phyloP scores from a whole-genome alignment of 1,284 basidiomycete genomes.

The Ceratobasidium sp. region DNA sequence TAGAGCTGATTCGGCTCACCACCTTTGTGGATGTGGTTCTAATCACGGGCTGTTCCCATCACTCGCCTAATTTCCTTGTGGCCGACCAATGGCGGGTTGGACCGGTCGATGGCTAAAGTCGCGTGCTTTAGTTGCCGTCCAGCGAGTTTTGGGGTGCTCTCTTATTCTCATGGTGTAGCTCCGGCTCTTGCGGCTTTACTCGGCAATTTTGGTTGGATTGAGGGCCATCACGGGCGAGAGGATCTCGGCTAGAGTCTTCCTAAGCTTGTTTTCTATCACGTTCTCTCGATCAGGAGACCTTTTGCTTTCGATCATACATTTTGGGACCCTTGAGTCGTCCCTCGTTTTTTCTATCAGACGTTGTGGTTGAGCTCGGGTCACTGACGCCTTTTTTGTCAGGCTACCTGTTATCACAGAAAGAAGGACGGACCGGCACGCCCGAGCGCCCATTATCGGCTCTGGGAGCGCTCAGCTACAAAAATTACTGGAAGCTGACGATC shows the following conservation, averaged over 20 bases:
- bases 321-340: conserved; percentile 2
- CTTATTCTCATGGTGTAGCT: conserved; percentile 8
- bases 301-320: conserved; percentile 23
- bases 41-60: conserved; percentile 11
- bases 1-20: background rate
- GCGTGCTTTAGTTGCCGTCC: conserved; percentile 6
- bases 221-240: conserved; percentile 3
- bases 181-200: background rate
- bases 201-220: conserved; percentile 1
- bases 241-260: conserved; percentile 8
- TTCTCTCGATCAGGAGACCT: conserved; percentile 37
- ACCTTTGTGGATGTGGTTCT: background rate
- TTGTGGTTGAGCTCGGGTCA: background rate
- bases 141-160: background rate
- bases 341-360: conserved; percentile 10
- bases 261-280: conserved; percentile 16
- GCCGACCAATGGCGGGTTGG: conserved; percentile 1
- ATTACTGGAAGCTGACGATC: conserved; percentile 95
- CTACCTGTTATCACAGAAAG: conserved; percentile 96
- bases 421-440: conserved; percentile 86
- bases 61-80: background rate
- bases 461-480: conserved; percentile 91
- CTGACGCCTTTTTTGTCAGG: conserved; percentile 64
- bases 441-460: conserved; percentile 93
- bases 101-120: background rate